Evolutionary conservation across 129 eudicot genomes (phyloP).

Genomic region (Flaveria sonorensis): DNA sequence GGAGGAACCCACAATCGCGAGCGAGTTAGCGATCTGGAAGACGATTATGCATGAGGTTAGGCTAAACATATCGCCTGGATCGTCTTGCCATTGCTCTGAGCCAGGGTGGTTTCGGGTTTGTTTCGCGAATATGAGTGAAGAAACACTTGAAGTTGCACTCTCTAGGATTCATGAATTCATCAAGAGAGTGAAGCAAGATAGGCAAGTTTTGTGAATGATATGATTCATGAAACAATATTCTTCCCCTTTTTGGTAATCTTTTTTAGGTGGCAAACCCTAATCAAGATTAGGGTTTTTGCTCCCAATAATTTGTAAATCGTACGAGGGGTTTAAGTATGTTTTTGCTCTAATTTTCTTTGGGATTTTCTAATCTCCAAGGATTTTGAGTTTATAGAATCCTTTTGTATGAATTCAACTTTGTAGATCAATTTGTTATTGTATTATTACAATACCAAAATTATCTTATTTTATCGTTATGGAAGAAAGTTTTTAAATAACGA

Average conservation of each 20-base stretch:
- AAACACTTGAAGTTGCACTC: slow-evolving; percentile 73
- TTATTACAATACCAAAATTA: slow-evolving; percentile 6
- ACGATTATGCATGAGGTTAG: slow-evolving; percentile 60
- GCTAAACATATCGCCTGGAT: slow-evolving; percentile 85
- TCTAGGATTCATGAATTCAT: slow-evolving; percentile 68
- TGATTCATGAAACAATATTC: slow-evolving; percentile 21
- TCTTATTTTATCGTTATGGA: not conserved
- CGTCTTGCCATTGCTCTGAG: slow-evolving; percentile 88
- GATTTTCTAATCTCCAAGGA: slow-evolving; percentile 34
- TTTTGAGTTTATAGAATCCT: slow-evolving; percentile 34
- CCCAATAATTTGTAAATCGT: slow-evolving; percentile 27
- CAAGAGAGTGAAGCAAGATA: slow-evolving; percentile 42
- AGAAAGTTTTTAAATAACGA: too few species aligned
- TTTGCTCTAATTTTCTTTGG: slow-evolving; percentile 33
- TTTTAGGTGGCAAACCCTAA: slow-evolving; percentile 40
- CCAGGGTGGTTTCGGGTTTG: slow-evolving; percentile 97
- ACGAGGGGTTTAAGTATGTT: slow-evolving; percentile 33
- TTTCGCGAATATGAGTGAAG: slow-evolving; percentile 91
- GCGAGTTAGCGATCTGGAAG: slow-evolving; percentile 71
- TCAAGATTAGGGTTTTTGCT: slow-evolving; percentile 42
- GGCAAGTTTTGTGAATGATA: slow-evolving; percentile 24
- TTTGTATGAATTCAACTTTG: slow-evolving; percentile 26
- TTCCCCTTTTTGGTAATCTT: slow-evolving; percentile 8
- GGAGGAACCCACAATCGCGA: slow-evolving; percentile 46
- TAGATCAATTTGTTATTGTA: slow-evolving; percentile 25